A percentile compares a stretch with the other conserved stretches of the same genome.
These are phyloP conservation scores for Dryadomyces quercus-mongolicae DNA, from an alignment of 2,329 filamentous ascomycete species.

Conservation along the genomic window DNA sequence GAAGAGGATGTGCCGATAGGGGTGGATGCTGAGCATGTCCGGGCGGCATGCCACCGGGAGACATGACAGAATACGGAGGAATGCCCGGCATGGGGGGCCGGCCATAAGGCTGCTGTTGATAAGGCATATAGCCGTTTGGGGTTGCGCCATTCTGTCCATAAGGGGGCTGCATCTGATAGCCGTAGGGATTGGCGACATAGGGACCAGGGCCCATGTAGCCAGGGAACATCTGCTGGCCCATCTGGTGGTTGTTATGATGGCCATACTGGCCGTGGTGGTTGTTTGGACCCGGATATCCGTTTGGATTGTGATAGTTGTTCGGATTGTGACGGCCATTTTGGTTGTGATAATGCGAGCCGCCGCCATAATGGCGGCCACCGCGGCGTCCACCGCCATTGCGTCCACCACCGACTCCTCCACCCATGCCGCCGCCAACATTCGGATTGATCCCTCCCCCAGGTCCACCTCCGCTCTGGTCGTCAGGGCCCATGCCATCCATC, in stretches of 20 bases:
- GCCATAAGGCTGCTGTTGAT: conserved; percentile 33
- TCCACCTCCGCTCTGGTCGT: conserved; percentile 12
- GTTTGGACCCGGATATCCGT: conserved; percentile 19
- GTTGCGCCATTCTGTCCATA: conserved; percentile 40
- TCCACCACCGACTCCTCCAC: conserved; percentile 11
- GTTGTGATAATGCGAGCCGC: conserved; percentile 17
- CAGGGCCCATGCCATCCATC: not conserved
- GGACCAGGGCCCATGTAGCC: conserved; percentile 37
- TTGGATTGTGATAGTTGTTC: conserved; percentile 22
- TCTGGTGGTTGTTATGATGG: conserved; percentile 21
- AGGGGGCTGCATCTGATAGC: conserved; percentile 42
- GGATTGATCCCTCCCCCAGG: conserved; percentile 20
- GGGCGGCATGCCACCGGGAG: not conserved
- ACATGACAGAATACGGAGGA: conserved; percentile 5
- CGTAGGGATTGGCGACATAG: conserved; percentile 32
- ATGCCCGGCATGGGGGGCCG: conserved; percentile 30
- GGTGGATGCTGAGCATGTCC: not conserved
- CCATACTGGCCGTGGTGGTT: conserved; percentile 24
- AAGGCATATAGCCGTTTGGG: conserved; percentile 32
- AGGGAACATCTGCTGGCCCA: conserved; percentile 35
- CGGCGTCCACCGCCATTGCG: conserved; percentile 20
- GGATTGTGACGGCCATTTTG: conserved; percentile 20
- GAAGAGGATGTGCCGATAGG: not conserved
- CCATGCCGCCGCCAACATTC: not conserved
- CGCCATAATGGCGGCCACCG: conserved; percentile 21